Percentiles rank a stretch among this genome's conserved stretches.
These are phyloP conservation scores for Lachnellula subtilissima DNA, from an alignment of 2,329 filamentous ascomycete species.

Conservation along the genomic window DNA sequence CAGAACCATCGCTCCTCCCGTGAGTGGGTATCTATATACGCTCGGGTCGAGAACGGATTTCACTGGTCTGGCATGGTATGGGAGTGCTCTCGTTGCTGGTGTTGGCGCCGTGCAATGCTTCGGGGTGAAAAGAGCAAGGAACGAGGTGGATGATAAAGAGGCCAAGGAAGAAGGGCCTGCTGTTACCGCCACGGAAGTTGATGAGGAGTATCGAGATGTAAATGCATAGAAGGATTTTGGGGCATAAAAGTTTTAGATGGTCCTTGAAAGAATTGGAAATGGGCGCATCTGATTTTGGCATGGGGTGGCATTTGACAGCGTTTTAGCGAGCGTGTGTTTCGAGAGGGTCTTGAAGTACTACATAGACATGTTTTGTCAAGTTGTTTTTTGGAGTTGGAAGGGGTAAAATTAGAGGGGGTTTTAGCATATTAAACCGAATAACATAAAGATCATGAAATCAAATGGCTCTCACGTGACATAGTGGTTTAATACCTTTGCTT, in stretches of 20 bases:
- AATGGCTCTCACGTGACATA: too few species aligned
- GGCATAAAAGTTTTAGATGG: neutral
- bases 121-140: conserved; percentile 20
- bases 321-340: conserved; percentile 5
- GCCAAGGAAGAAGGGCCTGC: neutral
- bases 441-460: too few species aligned
- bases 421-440: too few species aligned
- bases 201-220: neutral
- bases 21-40: conserved; percentile 60
- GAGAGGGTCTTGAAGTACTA: too few species aligned
- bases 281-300: neutral
- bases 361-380: too few species aligned
- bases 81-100: conserved; percentile 51
- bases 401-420: too few species aligned
- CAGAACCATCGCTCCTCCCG: conserved; percentile 61
- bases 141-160: neutral
- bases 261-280: neutral
- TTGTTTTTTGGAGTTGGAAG: too few species aligned
- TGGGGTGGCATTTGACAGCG: conserved; percentile 5
- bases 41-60: conserved; percentile 54
- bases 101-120: conserved; percentile 59
- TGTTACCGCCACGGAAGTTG: neutral
- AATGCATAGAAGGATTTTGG: neutral
- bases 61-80: conserved; percentile 60
- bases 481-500: too few species aligned